Base-by-base conservation (phyloP, 1,139 yeast species). In the Candida sp. region DNA sequence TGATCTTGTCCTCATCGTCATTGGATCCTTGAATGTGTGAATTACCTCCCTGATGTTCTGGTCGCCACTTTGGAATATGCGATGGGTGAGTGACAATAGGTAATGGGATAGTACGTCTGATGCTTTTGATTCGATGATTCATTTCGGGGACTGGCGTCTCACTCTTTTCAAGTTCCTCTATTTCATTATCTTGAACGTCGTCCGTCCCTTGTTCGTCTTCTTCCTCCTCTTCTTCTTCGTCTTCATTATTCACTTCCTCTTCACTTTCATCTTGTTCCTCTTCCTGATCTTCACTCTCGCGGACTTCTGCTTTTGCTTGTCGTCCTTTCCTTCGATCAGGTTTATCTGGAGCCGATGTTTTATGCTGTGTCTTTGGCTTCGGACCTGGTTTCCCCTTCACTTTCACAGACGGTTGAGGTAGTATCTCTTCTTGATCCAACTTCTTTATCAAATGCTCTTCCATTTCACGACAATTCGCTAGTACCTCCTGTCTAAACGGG, bases 11-110 rank as follows among this genome's bases (percentile, higher is more conserved):
- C 12, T 77, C 78, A 1, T 73, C 67, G 4, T 86, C 75, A 49
- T 66, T 23, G 78, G 71, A 8, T 9, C 22, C 56, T 56, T 47
- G 34, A 59, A 78, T 76, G 61, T 83, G 58, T 63, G 49, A 67
- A 63, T 62, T 63, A 63, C 59, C 66, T 80, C 63, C 8, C 22
- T 42, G 43, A 17, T 40, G 43, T 68, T 69, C 57, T 65, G 78
- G 71, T 67, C 85, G 60, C 93, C 97, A 68, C 72, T 89, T 49
- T 76, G 83, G 58, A 75, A 81, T 65, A 70, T 91, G 96, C 4
- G 84, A 78, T 2, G 98, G 98, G 63, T 91, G 93, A 0, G 96
- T 87, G 4, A 90, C 77, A 7, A 82, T 68, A 28, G 87, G 88
- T 8, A 78, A 77, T 1, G 91, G 88, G 5, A 83, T 72, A 2